Evolutionary conservation across 192 early-diverging fungal genomes (phyloP), one percentile per base, ranked within the genome.

Genomic region (Umbelopsis sp.): DNA sequence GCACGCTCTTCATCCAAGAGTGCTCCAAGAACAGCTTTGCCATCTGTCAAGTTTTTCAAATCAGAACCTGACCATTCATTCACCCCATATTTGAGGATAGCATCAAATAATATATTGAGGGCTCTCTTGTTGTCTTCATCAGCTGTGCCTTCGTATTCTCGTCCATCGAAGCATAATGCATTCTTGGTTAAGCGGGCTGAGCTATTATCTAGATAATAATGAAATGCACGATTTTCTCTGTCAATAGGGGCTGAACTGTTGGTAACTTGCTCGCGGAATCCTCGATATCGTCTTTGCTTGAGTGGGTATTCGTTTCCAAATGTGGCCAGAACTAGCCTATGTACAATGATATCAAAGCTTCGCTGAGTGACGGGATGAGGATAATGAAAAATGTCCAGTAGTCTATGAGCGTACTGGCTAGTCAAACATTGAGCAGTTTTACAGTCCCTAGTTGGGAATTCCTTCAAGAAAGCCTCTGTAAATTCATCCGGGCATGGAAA

Each of bases 271-370:
- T 22, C 14, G 34, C 56, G 24, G 56, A 62, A 62, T 11, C 31
- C 25, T 20, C 29, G 56, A 14, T 62, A 62, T 17, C 31, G 26
- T n/a, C 34, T 62, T 26, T 62, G 56, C 20, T 62, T 62, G 56
- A 62, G 56, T 20, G 56, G 56, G n/a, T 62, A 62, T 62, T 62
- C 56, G 16, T 62, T 62, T 34, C 56, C 56, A n/a, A 62, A 62
- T 32, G 56, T 62, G 14, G 56, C 56, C 16, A 62, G 26, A 62
- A 62, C 29, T 14, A 62, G 31, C 7, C 56, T 22, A 62, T 62
- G 56, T 17, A 62, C 56, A 34, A 62, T 32, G 11, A 62, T 62
- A 34, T 62, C 56, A 7, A 62, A 62, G 31, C 56, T 62, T 9
- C 56, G 56, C 26, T 62, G 56, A 29, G 56, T 62, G 8, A 62